Conservation (phyloP, 768 basidiomycete genomes). For the Xerocomellus chrysenteron region DNA sequence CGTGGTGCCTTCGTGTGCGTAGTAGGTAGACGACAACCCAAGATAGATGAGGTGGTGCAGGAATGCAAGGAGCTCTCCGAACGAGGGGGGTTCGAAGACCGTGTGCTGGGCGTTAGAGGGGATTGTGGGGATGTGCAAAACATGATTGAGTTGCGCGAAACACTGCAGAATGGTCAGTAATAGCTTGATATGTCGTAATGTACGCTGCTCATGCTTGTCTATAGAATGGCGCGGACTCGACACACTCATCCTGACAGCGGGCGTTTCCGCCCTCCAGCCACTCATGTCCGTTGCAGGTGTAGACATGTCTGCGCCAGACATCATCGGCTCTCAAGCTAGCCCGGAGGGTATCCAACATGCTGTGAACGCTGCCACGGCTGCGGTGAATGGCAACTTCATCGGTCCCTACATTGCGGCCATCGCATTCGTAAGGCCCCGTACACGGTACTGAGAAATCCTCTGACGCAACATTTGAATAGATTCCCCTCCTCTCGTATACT, state of each 20-base stretch:
- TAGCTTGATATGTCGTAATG: background rate
- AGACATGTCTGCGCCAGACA: constrained; percentile 30
- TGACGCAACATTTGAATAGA: constrained; percentile 41
- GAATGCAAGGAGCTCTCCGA: constrained; percentile 49
- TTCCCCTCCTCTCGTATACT: constrained; percentile 67
- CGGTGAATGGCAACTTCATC: constrained; percentile 61
- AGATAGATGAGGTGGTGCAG: constrained; percentile 55
- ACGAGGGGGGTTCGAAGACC: constrained; percentile 21
- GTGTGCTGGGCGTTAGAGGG: constrained; percentile 50
- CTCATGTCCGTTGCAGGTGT: constrained; percentile 70
- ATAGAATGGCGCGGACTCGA: constrained; percentile 82
- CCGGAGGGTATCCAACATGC: constrained; percentile 58
- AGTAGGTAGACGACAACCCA: constrained; percentile 60
- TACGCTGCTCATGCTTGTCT: background rate
- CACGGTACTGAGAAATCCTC: background rate
- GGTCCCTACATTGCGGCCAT: constrained; percentile 71
- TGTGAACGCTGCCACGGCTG: constrained; percentile 55
- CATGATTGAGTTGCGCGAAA: constrained; percentile 57
- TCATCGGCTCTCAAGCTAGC: constrained; percentile 39
- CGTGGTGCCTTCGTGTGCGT: constrained; percentile 77
- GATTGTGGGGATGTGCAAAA: constrained; percentile 69
- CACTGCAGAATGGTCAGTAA: constrained; percentile 50
- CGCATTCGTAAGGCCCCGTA: constrained; percentile 56
- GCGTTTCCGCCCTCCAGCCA: constrained; percentile 79
- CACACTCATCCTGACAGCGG: constrained; percentile 79